A percentile compares a stretch with the other conserved stretches of the same genome.
Evolutionary conservation across 1,139 yeast genomes (phyloP).

Genomic region (Candida pseudocylindracea): DNA sequence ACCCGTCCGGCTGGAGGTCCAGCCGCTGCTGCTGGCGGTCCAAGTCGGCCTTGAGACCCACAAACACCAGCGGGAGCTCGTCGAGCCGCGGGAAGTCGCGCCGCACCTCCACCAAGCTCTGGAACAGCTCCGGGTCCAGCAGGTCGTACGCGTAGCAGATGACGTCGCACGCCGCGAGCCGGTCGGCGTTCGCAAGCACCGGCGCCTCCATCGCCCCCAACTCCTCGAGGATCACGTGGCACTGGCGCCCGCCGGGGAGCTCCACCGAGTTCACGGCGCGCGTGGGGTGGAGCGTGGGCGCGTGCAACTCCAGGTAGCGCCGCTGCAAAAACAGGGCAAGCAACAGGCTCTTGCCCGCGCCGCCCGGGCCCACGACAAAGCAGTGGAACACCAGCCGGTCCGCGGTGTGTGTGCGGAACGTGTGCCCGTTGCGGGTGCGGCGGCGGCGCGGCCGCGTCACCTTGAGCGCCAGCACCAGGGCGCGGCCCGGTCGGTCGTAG

Average conservation of each 20-base stretch:
- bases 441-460: constrained; percentile 62
- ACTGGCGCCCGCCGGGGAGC: constrained; percentile 84
- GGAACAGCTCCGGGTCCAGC: constrained; percentile 87
- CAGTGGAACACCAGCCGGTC: constrained; percentile 89
- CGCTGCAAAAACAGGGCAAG: constrained; percentile 66
- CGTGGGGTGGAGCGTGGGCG: constrained; percentile 66
- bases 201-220: constrained; percentile 76
- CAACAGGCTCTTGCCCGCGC: constrained; percentile 70
- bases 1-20: constrained; percentile 71
- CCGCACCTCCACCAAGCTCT: constrained; percentile 51
- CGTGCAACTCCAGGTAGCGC: constrained; percentile 44
- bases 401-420: constrained; percentile 43
- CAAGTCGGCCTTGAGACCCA: constrained; percentile 82
- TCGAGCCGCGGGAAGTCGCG: constrained; percentile 36
- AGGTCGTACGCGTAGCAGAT: constrained; percentile 81
- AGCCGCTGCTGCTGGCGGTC: constrained; percentile 89
- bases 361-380: constrained; percentile 64
- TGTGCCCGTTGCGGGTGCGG: constrained; percentile 38
- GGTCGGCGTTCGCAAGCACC: constrained; percentile 43
- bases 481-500: constrained; percentile 27
- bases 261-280: constrained; percentile 89
- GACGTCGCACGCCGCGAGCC: constrained; percentile 76
- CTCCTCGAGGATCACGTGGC: constrained; percentile 77
- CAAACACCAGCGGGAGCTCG: constrained; percentile 65
- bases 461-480: constrained; percentile 38